Percentiles rank a stretch among this genome's conserved stretches.
Evolutionary conservation across 805 yeast species (phyloP).

Genomic region (Brettanomyces anomalus): DNA sequence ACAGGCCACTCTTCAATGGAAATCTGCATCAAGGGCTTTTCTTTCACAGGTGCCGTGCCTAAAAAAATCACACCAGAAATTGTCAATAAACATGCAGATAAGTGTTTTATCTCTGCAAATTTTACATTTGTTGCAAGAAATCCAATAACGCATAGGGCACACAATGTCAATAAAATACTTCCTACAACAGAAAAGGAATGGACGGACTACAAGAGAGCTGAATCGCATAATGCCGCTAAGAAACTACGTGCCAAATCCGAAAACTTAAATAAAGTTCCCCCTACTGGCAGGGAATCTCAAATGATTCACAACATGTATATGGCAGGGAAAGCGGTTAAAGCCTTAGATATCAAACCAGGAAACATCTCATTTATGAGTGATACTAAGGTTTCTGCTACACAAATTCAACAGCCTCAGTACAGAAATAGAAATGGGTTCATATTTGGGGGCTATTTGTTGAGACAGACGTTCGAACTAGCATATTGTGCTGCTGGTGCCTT

Average conservation of each 20-base stretch:
- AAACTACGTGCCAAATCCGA: slow-evolving; percentile 64
- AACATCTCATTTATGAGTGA: slow-evolving; percentile 61
- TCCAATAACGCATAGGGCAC: slow-evolving; percentile 84
- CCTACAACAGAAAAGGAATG: slow-evolving; percentile 73
- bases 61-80: slow-evolving; percentile 40
- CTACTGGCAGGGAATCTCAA: slow-evolving; percentile 65
- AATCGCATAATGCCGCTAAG: slow-evolving; percentile 80
- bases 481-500: slow-evolving; percentile 90
- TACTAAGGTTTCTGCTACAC: slow-evolving; percentile 62
- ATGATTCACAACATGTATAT: slow-evolving; percentile 75
- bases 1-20: slow-evolving; percentile 96
- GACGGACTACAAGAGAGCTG: slow-evolving; percentile 81
- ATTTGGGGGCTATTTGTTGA: slow-evolving; percentile 87
- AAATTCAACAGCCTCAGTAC: slow-evolving; percentile 94
- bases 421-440: slow-evolving; percentile 93
- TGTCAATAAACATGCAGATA: slow-evolving; percentile 43
- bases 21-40: slow-evolving; percentile 81
- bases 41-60: slow-evolving; percentile 52
- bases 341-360: slow-evolving; percentile 31
- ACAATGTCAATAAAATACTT: slow-evolving; percentile 72
- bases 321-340: slow-evolving; percentile 32
- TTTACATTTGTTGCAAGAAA: slow-evolving; percentile 95
- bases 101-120: slow-evolving; percentile 77
- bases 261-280: slow-evolving; percentile 55
- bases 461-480: slow-evolving; percentile 90